Evolutionary conservation across 805 yeast genomes (phyloP), one percentile per base, ranked within the genome.

Genomic region (Huiozyma sinensis): DNA sequence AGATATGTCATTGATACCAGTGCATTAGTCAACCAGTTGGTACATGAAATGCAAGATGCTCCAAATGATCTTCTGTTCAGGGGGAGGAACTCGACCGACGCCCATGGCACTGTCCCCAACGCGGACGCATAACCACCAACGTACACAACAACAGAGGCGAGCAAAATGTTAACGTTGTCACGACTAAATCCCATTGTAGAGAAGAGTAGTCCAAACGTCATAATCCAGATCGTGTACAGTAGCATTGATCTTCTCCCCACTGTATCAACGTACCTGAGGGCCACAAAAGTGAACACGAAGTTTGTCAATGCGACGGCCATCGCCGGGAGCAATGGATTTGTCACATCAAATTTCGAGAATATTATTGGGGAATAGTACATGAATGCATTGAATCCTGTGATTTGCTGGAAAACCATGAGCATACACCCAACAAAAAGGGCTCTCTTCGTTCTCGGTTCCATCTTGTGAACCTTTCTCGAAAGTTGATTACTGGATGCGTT

Each of bases 281-380:
- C 77, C 11, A 73, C 69, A 44, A 75, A 68, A 1, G 82, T 77
- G 39, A 77, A 76, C 4, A 64, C 49, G 50, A 77, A 76, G 55
- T 78, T 78, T 28, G 77, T 74, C 12, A 69, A 55, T 43, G 82
- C 80, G 39, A 77, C 69, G 24, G 72, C 55, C 28, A 76, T 73
- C 6, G 81, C 75, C 3, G 79, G 76, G 37, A 70, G 56, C 53
- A 77, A 66, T n/a, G 82, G 78, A 54, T 76, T 73, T 7, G 64
- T 53, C 50, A 73, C 62, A 4, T 79, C 77, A 17, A 75, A 68
- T 17, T 71, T 68, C 43, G 69, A 57, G 65, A 78, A 76, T 39
- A 78, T 70, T 10, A 79, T 67, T 7, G 81, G 73, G 6, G 79
- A 75, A 53, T 77, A 78, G 59, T 76, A 77, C 72, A 77, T 75